Evolutionary conservation across 2,329 filamentous ascomycete species (phyloP), one percentile per base, ranked within the genome.

Genomic region (Grosmannia serpens): DNA sequence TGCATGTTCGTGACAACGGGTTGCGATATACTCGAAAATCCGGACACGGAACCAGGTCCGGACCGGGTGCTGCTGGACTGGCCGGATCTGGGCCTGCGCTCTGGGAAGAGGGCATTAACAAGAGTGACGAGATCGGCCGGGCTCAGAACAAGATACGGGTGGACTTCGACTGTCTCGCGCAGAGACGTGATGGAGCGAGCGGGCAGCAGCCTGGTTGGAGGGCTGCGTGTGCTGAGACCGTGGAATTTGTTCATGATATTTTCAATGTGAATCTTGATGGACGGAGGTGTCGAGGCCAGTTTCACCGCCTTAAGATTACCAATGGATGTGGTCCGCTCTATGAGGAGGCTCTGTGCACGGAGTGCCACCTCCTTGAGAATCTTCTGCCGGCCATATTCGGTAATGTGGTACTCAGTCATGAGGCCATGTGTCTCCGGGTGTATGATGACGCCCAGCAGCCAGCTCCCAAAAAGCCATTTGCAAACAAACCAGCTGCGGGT

Each of bases 401-500:
- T 91, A 66, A 97, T 90, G 73, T 96, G 89, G 70, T 95, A 92
- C 66, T 95, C 89, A 59, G 89, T 82, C 76, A 97, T 86, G 74
- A 88, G 83, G 58, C 83, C 82, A 64, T 84, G 80, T 56, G 80
- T 91, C 79, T 99, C 94, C 13, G 94, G 94, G 67, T 94, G 88
- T 53, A 90, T 88, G 67, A 97, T 83, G 57, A 90, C 86, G 65
- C 88, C 87, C 53, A 89, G 80, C 41, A 97, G 77, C 71, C 94
- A 96, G 56, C 87, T 86, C 62, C 90, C 88, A 70, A 97, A 96
- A 62, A 96, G 85, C 85, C 92, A 99, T 68, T 91, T 88, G 66
- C 87, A 89, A 62, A 96, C 85, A 64, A 97, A 81, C 76, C 91
- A 95, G 65, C 85, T 85, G 62, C 90, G 84, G 46, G 90, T 90